Percentiles rank a stretch among this genome's conserved stretches.
phyloP scores from a whole-genome alignment of 2,329 filamentous ascomycete species.

The Penicillium olsonii region DNA sequence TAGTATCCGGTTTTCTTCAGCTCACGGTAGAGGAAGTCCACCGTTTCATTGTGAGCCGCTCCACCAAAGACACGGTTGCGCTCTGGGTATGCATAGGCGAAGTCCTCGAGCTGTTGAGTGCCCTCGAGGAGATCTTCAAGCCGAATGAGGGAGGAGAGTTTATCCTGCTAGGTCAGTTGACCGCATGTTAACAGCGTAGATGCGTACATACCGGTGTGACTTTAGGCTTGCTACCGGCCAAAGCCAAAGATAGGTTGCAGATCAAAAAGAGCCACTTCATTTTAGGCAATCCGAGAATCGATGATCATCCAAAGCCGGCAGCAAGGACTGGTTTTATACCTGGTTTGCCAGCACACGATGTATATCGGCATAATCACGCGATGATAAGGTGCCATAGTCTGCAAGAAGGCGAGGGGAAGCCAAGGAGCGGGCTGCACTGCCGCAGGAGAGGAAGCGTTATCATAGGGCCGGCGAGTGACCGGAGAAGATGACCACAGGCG shows the following conservation, averaged over 20 bases:
- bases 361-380: conserved; percentile 10
- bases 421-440: conserved; percentile 15
- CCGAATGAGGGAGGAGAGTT: conserved; percentile 46
- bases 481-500: conserved; percentile 9
- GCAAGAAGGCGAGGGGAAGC: conserved; percentile 5
- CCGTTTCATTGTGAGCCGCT: conserved; percentile 63
- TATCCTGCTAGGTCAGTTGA: conserved; percentile 15
- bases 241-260: conserved; percentile 9
- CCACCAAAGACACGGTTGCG: conserved; percentile 33
- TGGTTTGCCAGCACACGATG: neutral
- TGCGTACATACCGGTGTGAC: conserved; percentile 17
- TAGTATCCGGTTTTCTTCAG: conserved; percentile 48
- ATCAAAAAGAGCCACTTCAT: conserved; percentile 17
- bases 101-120: conserved; percentile 55
- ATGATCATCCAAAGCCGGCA: neutral
- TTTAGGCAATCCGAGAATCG: neutral
- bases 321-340: conserved; percentile 4
- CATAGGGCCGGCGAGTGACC: conserved; percentile 10
- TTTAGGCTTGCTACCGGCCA: conserved; percentile 15
- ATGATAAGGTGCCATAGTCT: conserved; percentile 5
- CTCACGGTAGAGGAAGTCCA: conserved; percentile 62
- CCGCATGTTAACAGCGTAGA: neutral
- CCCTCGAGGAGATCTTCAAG: conserved; percentile 59
- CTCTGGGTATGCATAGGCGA: conserved; percentile 32
- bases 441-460: conserved; percentile 5